phyloP scores from a whole-genome alignment of 192 early-diverging fungal genomes.

The Ramicandelaber brevisporus region DNA sequence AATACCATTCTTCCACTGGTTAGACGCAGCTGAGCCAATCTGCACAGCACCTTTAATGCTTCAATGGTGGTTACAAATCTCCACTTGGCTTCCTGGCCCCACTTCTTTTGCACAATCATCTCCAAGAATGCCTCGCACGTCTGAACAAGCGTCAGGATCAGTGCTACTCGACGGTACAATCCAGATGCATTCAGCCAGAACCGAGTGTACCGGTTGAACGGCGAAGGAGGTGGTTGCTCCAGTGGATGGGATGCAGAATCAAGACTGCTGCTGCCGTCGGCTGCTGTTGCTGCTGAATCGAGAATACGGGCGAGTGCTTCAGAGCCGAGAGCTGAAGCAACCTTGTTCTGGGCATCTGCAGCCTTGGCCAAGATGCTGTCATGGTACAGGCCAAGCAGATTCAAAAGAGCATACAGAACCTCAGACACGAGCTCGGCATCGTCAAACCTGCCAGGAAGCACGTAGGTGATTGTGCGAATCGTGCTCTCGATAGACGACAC shows the following conservation, averaged over 20 bases:
- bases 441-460: conserved; percentile 74
- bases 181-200: conserved; percentile 18
- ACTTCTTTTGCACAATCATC: conserved; percentile 43
- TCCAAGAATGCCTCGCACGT: conserved; percentile 45
- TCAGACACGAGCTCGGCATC: conserved; percentile 83
- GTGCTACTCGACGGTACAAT: conserved; percentile 26
- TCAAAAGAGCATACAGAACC: conserved; percentile 52
- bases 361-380: conserved; percentile 37
- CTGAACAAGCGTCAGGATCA: conserved; percentile 41
- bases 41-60: conserved; percentile 26
- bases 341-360: too few relatives aligned
- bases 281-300: too few relatives aligned
- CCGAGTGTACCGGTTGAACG: conserved; percentile 51
- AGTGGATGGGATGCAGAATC: too few relatives aligned
- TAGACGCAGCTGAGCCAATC: conserved; percentile 9
- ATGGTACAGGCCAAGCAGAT: conserved; percentile 63
- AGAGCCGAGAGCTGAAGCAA: too few relatives aligned
- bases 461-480: conserved; percentile 46
- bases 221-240: too few relatives aligned
- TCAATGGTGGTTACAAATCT: conserved; percentile 33
- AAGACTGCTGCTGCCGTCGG: too few relatives aligned
- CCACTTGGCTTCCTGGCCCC: conserved; percentile 31
- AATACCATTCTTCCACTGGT: conserved; percentile 15
- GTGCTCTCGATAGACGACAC: conserved; percentile 49
- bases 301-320: too few relatives aligned